phyloP scores from a whole-genome alignment of 2,329 filamentous ascomycete genomes.

The Pseudocercospora fijiensis region DNA sequence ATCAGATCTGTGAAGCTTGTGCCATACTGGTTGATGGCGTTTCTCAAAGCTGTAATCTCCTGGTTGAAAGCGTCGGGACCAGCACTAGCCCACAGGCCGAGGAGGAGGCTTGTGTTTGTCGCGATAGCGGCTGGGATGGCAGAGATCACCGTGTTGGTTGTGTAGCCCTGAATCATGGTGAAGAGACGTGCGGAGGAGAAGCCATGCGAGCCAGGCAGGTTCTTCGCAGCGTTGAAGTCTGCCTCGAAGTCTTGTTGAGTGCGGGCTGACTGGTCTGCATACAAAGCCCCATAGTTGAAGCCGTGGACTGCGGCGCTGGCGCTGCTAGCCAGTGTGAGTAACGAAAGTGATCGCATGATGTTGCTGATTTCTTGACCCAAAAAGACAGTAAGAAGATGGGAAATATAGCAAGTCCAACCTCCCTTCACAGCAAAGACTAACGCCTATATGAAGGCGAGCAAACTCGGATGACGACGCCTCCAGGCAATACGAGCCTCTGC shows the following conservation, averaged over 20 bases:
- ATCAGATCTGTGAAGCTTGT: conserved; percentile 65
- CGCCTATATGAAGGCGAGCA: neutral
- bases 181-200: conserved; percentile 57
- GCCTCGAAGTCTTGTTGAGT: conserved; percentile 64
- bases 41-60: conserved; percentile 70
- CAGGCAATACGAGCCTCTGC: conserved; percentile 1
- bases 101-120: conserved; percentile 73
- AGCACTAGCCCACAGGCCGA: conserved; percentile 71
- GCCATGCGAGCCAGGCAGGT: conserved; percentile 57
- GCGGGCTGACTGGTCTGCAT: conserved; percentile 61
- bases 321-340: conserved; percentile 20
- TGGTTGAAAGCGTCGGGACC: conserved; percentile 58
- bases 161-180: conserved; percentile 59
- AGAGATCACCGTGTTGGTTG: conserved; percentile 62
- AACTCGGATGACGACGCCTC: neutral
- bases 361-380: conserved; percentile 5
- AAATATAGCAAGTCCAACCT: neutral
- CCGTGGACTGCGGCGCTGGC: conserved; percentile 53
- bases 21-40: conserved; percentile 69
- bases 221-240: conserved; percentile 66
- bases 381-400: neutral
- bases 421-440: neutral
- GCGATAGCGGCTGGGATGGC: conserved; percentile 78
- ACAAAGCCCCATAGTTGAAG: conserved; percentile 71
- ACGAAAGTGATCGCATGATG: conserved; percentile 10